Evolutionary conservation across 345 rosid genomes (phyloP), one percentile per base, ranked within the genome.

Genomic region (Salix suchowensis): DNA sequence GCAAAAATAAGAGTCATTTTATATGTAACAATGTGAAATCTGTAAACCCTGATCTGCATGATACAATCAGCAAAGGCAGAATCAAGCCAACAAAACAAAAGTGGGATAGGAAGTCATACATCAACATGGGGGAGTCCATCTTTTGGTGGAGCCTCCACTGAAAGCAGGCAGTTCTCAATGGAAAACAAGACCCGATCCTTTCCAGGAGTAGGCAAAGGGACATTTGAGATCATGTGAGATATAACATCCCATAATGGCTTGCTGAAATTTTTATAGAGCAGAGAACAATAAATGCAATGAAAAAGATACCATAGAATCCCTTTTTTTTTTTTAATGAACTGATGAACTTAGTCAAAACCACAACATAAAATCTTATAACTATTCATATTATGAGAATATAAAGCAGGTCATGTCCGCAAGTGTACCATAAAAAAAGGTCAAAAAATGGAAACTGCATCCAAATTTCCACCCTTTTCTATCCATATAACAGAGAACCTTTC

Each of bases 181-280:
- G 98, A 89, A 87, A 92, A 96, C 85, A 96, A 86, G 81, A 94
- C 87, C 65, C 97, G 84, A 74, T 96, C 97, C 83, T 88, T 91
- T 81, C 97, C 99, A 44, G 98, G 95, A 82, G 91, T 91, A 28
- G 98, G 98, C 88, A 96, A 76, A 70, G 98, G 97, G 72, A 96
- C 98, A 77, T 88, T 90, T 67, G 92, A 87, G 46, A 94, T 94
- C 87, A 89, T 82, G 78, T 86, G 77, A 75, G 92, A 83, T 50
- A 96, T 92, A 78, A 88, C 81, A 65, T 94, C 98, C 99, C 98
- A 96, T 60, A 96, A 79, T 19, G 95, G 98, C 89, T 89, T 94
- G 90, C 99, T 94, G 98, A 84, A 88, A 92, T 73, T 76, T 71
- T 83, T 50, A 54, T 72, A 87, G 46, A 84, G 68, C 26, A 71